These are phyloP conservation scores for Rosellinia necatrix DNA, from an alignment of 2,329 filamentous ascomycete genomes.

Conservation along the genomic window DNA sequence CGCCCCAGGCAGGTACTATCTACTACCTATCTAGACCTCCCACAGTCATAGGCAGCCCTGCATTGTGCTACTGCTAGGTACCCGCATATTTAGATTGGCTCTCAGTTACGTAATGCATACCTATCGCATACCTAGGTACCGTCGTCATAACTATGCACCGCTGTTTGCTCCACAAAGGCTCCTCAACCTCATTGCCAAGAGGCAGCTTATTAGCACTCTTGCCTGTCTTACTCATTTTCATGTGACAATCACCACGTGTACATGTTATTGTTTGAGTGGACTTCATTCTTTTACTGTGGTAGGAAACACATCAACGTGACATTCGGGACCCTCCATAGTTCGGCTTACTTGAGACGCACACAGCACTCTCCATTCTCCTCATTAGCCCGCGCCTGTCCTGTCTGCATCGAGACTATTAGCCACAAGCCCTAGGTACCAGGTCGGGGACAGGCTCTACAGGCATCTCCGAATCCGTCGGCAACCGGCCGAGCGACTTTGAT, in stretches of 20 bases:
- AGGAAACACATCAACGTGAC: conserved; percentile 6
- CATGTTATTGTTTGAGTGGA: neutral
- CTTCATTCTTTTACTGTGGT: conserved; percentile 4
- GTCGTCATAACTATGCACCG: neutral
- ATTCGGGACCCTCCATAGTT: neutral
- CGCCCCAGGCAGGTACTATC: no score
- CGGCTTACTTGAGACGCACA: neutral
- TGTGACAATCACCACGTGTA: conserved; percentile 27
- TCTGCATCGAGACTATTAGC: conserved; percentile 1
- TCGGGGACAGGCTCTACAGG: conserved; percentile 1
- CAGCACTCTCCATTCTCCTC: neutral
- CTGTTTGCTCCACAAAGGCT: neutral
- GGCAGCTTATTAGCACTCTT: neutral
- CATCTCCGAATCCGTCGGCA: neutral
- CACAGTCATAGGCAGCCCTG: neutral
- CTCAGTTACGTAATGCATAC: neutral
- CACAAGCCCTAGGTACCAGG: neutral
- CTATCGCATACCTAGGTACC: neutral
- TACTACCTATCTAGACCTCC: no score
- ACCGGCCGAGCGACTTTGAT: neutral
- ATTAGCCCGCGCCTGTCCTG: neutral
- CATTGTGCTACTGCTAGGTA: no score
- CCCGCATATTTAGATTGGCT: no score
- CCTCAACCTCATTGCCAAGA: conserved; percentile 4
- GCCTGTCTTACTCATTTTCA: conserved; percentile 8